These are phyloP conservation scores for Zymoseptoria brevis DNA, from an alignment of 2,329 filamentous ascomycete genomes.

Conservation along the genomic window DNA sequence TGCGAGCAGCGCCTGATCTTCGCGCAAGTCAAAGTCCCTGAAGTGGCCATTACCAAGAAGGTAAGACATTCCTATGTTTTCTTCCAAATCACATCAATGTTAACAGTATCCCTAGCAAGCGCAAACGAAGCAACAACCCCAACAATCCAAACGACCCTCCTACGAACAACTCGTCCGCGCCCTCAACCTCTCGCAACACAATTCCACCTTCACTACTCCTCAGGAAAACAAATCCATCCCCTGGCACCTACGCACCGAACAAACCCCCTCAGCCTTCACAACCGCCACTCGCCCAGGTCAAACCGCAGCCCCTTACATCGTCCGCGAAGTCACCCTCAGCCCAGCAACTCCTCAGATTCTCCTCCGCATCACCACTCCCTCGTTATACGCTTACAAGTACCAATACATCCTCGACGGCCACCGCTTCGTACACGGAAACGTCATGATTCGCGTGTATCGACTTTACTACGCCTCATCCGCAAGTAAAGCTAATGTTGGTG, in stretches of 20 bases:
- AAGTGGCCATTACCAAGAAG: conserved; percentile 15
- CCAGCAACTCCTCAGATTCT: conserved; percentile 42
- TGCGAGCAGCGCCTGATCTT: conserved; percentile 52
- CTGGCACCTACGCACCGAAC: conserved; percentile 22
- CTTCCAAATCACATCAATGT: neutral
- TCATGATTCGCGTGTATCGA: conserved; percentile 50
- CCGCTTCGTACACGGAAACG: conserved; percentile 51
- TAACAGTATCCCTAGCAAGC: neutral
- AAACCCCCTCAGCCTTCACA: conserved; percentile 42
- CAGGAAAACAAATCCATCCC: conserved; percentile 1
- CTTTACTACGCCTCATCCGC: conserved; percentile 25
- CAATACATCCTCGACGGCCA: conserved; percentile 52
- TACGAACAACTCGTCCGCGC: conserved; percentile 20
- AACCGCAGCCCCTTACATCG: conserved; percentile 33
- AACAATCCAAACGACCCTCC: conserved; percentile 9
- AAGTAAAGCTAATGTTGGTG: conserved; percentile 10
- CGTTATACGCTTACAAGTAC: conserved; percentile 28
- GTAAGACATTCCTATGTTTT: conserved; percentile 1
- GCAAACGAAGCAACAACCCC: conserved; percentile 6
- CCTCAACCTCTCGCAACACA: conserved; percentile 2
- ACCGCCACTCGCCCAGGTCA: conserved; percentile 28
- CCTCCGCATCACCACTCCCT: neutral
- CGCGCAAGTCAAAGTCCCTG: conserved; percentile 39
- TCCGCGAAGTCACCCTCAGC: conserved; percentile 44
- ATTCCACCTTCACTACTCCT: conserved; percentile 1